Conservation (phyloP, 163 green algal species). For the Coccomyxa subellipsoidea region DNA sequence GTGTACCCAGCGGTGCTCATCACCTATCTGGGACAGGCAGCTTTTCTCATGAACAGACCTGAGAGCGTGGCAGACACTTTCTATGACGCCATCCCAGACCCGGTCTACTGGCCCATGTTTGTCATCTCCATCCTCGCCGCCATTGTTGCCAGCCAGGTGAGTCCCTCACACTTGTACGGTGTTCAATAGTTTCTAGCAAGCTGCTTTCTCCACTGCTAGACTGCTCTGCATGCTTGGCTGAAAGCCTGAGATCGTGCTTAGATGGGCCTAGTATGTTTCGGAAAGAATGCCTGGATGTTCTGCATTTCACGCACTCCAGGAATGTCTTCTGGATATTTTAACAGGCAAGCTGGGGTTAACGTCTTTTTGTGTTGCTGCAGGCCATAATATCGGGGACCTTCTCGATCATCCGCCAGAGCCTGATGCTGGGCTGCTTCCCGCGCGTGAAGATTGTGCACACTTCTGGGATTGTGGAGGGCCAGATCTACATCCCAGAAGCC, state of each 20-base stretch:
- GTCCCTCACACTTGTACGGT: too few relatives aligned
- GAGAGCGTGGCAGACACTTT: constrained; percentile 29
- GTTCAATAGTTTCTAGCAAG: background rate
- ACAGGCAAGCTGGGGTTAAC: background rate
- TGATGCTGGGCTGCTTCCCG: constrained; percentile 54
- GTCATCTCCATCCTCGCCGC: constrained; percentile 37
- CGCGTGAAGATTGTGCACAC: constrained; percentile 51
- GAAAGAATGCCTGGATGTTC: background rate
- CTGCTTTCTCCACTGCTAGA: too few relatives aligned
- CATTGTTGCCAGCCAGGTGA: constrained; percentile 33
- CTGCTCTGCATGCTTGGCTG: too few relatives aligned
- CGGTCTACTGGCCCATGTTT: constrained; percentile 22
- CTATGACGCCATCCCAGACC: constrained; percentile 29
- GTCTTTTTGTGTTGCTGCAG: constrained; percentile 15
- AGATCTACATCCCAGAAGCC: constrained; percentile 19
- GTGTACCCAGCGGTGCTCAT: constrained; percentile 56
- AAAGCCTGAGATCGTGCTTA: too few relatives aligned
- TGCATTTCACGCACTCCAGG: background rate
- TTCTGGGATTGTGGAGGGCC: constrained; percentile 10
- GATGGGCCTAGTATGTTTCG: too few relatives aligned
- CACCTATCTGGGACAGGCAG: constrained; percentile 54
- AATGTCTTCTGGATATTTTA: background rate
- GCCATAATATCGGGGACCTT: constrained; percentile 55
- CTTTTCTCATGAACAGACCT: constrained; percentile 29
- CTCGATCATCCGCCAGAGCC: constrained; percentile 52